phyloP scores from a whole-genome alignment of 2,329 filamentous ascomycete species.

The Xylaria polymorpha region DNA sequence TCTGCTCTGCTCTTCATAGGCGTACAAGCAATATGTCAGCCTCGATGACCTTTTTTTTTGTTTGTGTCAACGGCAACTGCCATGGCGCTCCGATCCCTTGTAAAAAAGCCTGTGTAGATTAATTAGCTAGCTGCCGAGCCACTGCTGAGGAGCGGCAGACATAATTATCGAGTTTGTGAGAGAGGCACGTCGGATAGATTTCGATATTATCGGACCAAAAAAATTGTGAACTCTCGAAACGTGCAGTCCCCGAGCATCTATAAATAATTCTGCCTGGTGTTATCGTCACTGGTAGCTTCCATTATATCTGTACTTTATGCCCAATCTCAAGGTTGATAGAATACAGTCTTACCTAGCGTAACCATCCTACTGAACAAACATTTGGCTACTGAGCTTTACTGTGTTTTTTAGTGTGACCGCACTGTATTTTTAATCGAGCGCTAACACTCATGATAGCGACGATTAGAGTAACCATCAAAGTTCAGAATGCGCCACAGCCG shows the following conservation, averaged over 20 bases:
- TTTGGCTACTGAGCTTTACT: background rate
- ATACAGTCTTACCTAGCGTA: background rate
- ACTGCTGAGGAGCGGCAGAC: background rate
- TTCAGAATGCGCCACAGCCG: slow-evolving; percentile 15
- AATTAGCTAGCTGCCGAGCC: background rate
- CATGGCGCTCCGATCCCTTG: background rate
- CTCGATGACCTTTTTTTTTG: too few relatives aligned
- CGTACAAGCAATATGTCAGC: slow-evolving; percentile 2
- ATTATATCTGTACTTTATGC: background rate
- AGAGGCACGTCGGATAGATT: background rate
- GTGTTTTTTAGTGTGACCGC: slow-evolving; percentile 25
- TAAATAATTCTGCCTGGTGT: background rate
- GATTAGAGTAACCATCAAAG: background rate
- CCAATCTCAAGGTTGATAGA: background rate
- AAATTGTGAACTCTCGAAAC: background rate
- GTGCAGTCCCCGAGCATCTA: background rate
- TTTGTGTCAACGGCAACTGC: background rate
- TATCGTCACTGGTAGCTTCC: background rate
- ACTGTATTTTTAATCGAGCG: slow-evolving; percentile 19
- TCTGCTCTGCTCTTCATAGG: background rate
- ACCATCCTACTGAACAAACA: background rate
- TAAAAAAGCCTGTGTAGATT: background rate
- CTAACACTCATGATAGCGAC: slow-evolving; percentile 1
- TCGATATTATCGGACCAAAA: background rate
- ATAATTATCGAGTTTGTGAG: background rate